phyloP scores from a whole-genome alignment of 176 grass and related monocot genomes.

The Juncus inflexus region DNA sequence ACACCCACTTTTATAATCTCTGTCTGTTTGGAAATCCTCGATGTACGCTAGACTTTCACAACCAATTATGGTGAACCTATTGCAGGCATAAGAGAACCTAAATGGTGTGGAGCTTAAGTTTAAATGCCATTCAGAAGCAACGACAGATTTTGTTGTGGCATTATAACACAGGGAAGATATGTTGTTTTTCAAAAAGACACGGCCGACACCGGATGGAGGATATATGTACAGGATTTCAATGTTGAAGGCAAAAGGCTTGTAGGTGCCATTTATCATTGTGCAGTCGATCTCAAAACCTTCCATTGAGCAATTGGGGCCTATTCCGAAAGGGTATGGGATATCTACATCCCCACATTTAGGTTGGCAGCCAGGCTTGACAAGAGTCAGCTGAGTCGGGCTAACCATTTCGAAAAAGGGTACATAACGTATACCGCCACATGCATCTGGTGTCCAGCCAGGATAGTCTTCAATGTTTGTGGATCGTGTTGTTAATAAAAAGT shows the following conservation, averaged over 20 bases:
- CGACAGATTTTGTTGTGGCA: neutral
- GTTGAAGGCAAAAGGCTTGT: neutral
- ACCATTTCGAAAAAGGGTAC: no score
- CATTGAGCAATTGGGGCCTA: constrained; percentile 24
- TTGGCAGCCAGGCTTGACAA: constrained; percentile 27
- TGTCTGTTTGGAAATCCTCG: neutral
- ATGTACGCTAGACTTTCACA: constrained; percentile 18
- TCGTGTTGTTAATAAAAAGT: no score
- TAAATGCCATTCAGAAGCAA: neutral
- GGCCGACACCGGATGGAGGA: neutral
- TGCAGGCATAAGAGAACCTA: neutral
- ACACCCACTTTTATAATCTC: neutral
- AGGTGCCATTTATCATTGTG: neutral
- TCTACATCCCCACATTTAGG: constrained; percentile 22
- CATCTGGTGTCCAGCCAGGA: no score
- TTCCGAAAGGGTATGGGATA: constrained; percentile 43
- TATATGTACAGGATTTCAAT: constrained; percentile 20
- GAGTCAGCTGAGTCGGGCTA: no score
- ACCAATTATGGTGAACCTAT: constrained; percentile 23
- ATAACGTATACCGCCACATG: no score
- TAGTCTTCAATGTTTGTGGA: no score
- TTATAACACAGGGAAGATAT: constrained; percentile 15
- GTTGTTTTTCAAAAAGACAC: neutral
- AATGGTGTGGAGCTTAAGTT: neutral
- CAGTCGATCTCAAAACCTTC: neutral